Base-by-base conservation (phyloP, 2,329 filamentous ascomycete species). In the Arthrobotrys megalospora region DNA sequence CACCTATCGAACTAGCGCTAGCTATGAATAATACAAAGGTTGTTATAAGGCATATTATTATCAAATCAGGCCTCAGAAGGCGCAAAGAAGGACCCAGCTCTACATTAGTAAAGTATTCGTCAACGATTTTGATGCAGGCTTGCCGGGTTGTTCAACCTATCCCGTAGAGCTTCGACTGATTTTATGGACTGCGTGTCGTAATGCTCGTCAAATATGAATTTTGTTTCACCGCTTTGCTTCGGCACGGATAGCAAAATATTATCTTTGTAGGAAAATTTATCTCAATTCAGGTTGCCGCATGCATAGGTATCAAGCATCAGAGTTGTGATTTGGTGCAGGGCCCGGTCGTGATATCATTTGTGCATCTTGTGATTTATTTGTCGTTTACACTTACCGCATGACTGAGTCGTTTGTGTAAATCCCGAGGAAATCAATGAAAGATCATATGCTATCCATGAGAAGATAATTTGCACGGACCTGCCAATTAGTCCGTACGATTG, bases 91-190 rank as follows among this genome's bases (percentile, higher is more conserved):
- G 28, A 48, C 62, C 50, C 10, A 43, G 69, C 50, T 48, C 38
- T 3, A 41, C 19, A 47, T 66, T 73, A 73, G 69, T 73, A 66
- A 66, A 16, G 45, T 19, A 6, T 73, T 66, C 45, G 62, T 60
- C 24, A 73, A 24, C 10, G 21, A 6, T 11, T 52, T 68, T 28
- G 16, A 34, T n/a, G 28, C 10, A 36, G 6, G 21, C 34, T 10
- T 7, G 16, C 60, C 1, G 48, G 8, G 7, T 6, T 24, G 6
- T 48, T 21, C 24, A 36, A 48, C 43, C 43, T 63, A 43, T 45
- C 38, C 1, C n/a, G 32, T 6, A 28, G 6, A 7, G 19, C 12
- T 28, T 32, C 19, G 24, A 24, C 14, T 5, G 10, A 45, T 38
- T 63, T 19, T 16, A 1, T 3, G 8, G 14, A 10, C 58, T 32